Percentiles rank a stretch among this genome's conserved stretches.
Evolutionary conservation across 495 filamentous ascomycete species (phyloP).

Genomic region (Diplogelasinospora grovesii): DNA sequence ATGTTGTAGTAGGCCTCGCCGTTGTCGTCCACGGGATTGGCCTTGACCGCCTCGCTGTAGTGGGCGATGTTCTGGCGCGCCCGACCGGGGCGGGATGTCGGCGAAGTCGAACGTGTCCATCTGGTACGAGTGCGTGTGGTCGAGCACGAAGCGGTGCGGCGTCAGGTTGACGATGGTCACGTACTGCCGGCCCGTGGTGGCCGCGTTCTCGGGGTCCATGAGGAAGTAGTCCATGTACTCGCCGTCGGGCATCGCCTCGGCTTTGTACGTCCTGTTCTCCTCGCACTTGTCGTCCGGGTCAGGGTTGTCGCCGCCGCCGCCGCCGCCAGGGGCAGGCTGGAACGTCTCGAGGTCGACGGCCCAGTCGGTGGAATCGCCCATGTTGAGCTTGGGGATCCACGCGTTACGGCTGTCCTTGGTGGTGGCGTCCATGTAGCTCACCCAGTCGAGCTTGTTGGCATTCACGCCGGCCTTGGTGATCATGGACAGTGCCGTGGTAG

Average conservation of each 20-base stretch:
- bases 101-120: not conserved
- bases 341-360: not conserved
- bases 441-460: constrained; percentile 24
- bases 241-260: not conserved
- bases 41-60: no score
- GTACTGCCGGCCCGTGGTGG: constrained; percentile 2
- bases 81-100: no score
- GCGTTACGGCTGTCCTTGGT: constrained; percentile 1
- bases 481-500: constrained; percentile 34
- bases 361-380: constrained; percentile 9
- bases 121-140: not conserved
- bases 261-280: not conserved
- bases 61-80: no score
- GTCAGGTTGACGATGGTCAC: not conserved
- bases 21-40: no score
- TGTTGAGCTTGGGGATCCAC: constrained; percentile 1
- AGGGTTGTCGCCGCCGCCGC: not conserved
- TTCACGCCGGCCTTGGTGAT: constrained; percentile 46
- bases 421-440: constrained; percentile 2
- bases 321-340: not conserved
- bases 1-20: no score
- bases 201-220: not conserved
- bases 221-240: not conserved
- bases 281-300: not conserved
- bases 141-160: not conserved